Conservation (phyloP, 371 early-diverging fungal genomes). For the Lichtheimia ramosa region DNA sequence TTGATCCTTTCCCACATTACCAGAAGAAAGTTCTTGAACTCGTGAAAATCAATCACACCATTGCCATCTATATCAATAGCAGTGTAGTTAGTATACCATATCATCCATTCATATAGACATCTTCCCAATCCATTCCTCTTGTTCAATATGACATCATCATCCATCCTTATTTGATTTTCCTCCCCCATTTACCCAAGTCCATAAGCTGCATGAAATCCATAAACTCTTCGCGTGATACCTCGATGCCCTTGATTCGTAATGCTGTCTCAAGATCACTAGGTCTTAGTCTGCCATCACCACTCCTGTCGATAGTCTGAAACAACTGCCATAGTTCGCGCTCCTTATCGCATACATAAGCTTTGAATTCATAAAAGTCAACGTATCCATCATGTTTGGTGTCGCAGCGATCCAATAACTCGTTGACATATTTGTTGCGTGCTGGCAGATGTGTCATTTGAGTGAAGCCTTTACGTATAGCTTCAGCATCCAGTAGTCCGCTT, state of each 20-base stretch:
- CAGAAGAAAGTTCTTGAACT: slow-evolving; percentile 73
- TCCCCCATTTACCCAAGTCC: slow-evolving; percentile 42
- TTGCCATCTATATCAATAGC: slow-evolving; percentile 39
- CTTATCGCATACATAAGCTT: slow-evolving; percentile 60
- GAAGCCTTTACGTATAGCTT: slow-evolving; percentile 42
- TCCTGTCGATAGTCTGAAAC: slow-evolving; percentile 60
- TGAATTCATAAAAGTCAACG: slow-evolving; percentile 65
- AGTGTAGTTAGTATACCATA: background rate
- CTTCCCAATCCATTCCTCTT: too few relatives aligned
- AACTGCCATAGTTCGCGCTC: slow-evolving; percentile 63
- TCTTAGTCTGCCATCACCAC: slow-evolving; percentile 58
- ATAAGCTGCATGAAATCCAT: slow-evolving; percentile 57
- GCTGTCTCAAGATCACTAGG: slow-evolving; percentile 51
- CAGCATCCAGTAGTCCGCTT: slow-evolving; percentile 31
- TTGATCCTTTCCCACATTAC: slow-evolving; percentile 24
- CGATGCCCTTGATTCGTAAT: slow-evolving; percentile 57
- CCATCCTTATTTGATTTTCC: background rate
- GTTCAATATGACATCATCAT: too few relatives aligned
- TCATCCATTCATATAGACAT: background rate
- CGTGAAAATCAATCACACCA: slow-evolving; percentile 65
- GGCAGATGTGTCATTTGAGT: slow-evolving; percentile 43
- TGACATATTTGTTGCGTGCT: slow-evolving; percentile 40
- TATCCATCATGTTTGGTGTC: slow-evolving; percentile 57
- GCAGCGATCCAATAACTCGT: slow-evolving; percentile 53
- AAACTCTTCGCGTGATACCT: slow-evolving; percentile 59